Percentiles rank a stretch among this genome's conserved stretches.
Conservation (phyloP, 2,329 filamentous ascomycete genomes). For the Bipolaris cookei region DNA sequence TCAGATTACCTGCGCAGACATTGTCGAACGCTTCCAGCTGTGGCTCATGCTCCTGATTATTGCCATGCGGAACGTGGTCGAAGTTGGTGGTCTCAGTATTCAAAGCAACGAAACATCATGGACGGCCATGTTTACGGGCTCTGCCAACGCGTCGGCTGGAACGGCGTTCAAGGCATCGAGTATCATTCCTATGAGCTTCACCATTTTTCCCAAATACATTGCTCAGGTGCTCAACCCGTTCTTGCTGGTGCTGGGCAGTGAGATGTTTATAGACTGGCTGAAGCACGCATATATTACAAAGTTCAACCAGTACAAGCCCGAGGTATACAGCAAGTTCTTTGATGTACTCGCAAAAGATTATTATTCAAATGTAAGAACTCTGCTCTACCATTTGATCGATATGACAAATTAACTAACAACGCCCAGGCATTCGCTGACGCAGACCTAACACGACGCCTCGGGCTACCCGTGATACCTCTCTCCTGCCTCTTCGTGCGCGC, state of each 20-base stretch:
- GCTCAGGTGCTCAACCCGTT: conserved; percentile 93
- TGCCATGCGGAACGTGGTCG: conserved; percentile 92
- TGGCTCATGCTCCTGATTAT: conserved; percentile 98
- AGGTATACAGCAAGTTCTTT: conserved; percentile 85
- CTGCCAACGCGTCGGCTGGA: conserved; percentile 55
- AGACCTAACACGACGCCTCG: conserved; percentile 85
- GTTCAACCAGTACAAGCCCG: conserved; percentile 95
- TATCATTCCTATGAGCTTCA: conserved; percentile 89
- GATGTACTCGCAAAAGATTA: conserved; percentile 98
- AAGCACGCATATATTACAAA: conserved; percentile 99
- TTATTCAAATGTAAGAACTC: conserved; percentile 77
- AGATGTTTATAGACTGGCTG: conserved; percentile 95
- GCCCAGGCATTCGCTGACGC: conserved; percentile 83
- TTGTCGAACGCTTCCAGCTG: conserved; percentile 95
- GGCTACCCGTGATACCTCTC: conserved; percentile 87
- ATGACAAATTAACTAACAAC: conserved; percentile 11
- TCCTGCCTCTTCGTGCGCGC: conserved; percentile 95
- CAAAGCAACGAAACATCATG: conserved; percentile 40
- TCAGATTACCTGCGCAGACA: conserved; percentile 93
- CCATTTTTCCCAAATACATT: conserved; percentile 82
- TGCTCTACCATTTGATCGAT: neutral
- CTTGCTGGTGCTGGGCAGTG: conserved; percentile 89
- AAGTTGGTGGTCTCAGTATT: conserved; percentile 82
- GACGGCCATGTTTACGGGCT: conserved; percentile 37
- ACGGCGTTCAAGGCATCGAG: conserved; percentile 69